Evolutionary conservation across 805 yeast genomes (phyloP).

Genomic region (Saturnispora saitoi): DNA sequence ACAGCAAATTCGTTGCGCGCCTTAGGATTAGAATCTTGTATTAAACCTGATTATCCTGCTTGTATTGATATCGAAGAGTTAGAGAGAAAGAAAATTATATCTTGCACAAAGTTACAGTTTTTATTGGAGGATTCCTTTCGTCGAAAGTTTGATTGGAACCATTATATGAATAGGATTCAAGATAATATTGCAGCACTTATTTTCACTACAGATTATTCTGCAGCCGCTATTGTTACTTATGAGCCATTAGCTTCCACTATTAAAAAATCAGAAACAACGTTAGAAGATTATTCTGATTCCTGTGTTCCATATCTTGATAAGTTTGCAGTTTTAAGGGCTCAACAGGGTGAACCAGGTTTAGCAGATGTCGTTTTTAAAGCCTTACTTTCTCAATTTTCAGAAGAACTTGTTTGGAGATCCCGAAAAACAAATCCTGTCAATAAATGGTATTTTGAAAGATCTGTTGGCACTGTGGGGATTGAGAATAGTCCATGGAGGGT

Average conservation of each 20-base stretch:
- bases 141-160: conserved; percentile 51
- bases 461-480: conserved; percentile 56
- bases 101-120: conserved; percentile 45
- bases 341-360: conserved; percentile 88
- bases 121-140: conserved; percentile 78
- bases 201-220: conserved; percentile 90
- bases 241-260: conserved; percentile 34
- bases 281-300: conserved; percentile 12
- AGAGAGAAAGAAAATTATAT: conserved; percentile 34
- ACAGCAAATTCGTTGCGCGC: conserved; percentile 16
- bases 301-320: conserved; percentile 79
- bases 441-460: conserved; percentile 95
- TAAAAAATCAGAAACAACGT: neutral
- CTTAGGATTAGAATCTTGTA: conserved; percentile 5
- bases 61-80: conserved; percentile 36
- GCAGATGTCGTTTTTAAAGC: conserved; percentile 90
- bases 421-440: conserved; percentile 81
- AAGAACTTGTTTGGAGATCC: conserved; percentile 85
- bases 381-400: conserved; percentile 56
- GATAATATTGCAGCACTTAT: conserved; percentile 65
- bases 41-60: conserved; percentile 15
- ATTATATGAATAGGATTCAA: conserved; percentile 60
- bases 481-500: conserved; percentile 31
- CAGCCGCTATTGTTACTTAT: conserved; percentile 88
- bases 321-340: conserved; percentile 75